phyloP scores from a whole-genome alignment of 2,329 filamentous ascomycete genomes.

The Stagonosporopsis rhizophila region DNA sequence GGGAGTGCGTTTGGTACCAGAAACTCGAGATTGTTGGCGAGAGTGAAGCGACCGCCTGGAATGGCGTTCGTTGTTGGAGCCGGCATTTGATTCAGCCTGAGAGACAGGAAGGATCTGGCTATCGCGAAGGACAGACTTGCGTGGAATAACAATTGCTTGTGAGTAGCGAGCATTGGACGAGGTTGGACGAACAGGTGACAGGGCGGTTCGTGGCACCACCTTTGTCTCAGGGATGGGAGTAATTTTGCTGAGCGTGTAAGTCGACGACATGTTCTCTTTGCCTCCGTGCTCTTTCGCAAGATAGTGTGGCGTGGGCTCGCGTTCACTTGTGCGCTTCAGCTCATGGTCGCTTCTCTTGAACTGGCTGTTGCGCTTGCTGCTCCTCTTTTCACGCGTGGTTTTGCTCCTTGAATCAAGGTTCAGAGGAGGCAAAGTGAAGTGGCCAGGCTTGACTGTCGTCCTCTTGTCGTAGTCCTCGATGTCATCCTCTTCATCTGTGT shows the following conservation, averaged over 20 bases:
- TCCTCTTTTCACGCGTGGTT: constrained; percentile 16
- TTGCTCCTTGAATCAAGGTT: constrained; percentile 28
- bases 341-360: constrained; percentile 22
- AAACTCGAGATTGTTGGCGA: constrained; percentile 30
- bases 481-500: constrained; percentile 38
- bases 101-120: constrained; percentile 5
- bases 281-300: constrained; percentile 37
- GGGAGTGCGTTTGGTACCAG: constrained; percentile 22
- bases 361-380: constrained; percentile 24
- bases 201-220: constrained; percentile 19
- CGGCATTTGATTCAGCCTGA: constrained; percentile 14
- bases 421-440: constrained; percentile 33
- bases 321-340: constrained; percentile 35
- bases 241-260: constrained; percentile 28
- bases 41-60: constrained; percentile 36
- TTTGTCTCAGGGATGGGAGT: constrained; percentile 17
- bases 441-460: constrained; percentile 29
- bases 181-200: constrained; percentile 27
- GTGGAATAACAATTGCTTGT: constrained; percentile 17
- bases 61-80: constrained; percentile 30
- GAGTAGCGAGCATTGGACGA: constrained; percentile 7
- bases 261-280: constrained; percentile 41
- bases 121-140: constrained; percentile 16
- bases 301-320: constrained; percentile 39
- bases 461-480: constrained; percentile 36